Conservation (phyloP, 257 asterid genomes). For the Buddleja alternifolia region DNA sequence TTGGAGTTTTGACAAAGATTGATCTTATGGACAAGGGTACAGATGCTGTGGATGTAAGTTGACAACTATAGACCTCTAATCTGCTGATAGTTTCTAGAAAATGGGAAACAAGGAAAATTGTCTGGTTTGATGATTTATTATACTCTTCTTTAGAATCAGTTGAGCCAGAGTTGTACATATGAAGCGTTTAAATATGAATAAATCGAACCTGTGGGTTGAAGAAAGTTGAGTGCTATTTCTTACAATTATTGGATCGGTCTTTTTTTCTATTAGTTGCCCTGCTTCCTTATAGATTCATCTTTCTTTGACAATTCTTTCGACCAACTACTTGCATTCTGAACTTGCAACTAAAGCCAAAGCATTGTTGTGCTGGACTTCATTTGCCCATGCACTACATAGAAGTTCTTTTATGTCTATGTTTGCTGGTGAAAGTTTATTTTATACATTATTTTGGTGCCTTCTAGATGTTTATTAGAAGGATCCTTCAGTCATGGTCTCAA, state of each 20-base stretch:
- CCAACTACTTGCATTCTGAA: not conserved
- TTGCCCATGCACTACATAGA: not conserved
- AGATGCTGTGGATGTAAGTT: conserved; percentile 80
- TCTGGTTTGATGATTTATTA: conserved; percentile 16
- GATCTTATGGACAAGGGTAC: conserved; percentile 81
- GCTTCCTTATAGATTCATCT: not conserved
- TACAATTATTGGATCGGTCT: not conserved
- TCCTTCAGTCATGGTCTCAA: not conserved
- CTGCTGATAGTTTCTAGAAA: conserved; percentile 17
- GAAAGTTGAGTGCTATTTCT: not conserved
- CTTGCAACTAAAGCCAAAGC: not conserved
- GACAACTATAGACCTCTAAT: conserved; percentile 19
- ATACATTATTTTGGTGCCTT: not conserved
- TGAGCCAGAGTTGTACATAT: not conserved
- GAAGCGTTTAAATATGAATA: conserved; percentile 1
- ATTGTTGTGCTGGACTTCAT: not conserved
- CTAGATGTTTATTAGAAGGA: not conserved
- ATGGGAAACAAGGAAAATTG: not conserved
- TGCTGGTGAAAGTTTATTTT: not conserved
- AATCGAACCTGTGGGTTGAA: not conserved
- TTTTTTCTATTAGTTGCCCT: not conserved
- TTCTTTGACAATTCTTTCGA: not conserved
- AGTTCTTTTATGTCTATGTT: not conserved
- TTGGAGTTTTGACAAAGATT: conserved; percentile 67
- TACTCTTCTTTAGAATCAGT: conserved; percentile 16